Evolutionary conservation across 148 eudicot species (phyloP).

Genomic region (Polygonum maritimum): DNA sequence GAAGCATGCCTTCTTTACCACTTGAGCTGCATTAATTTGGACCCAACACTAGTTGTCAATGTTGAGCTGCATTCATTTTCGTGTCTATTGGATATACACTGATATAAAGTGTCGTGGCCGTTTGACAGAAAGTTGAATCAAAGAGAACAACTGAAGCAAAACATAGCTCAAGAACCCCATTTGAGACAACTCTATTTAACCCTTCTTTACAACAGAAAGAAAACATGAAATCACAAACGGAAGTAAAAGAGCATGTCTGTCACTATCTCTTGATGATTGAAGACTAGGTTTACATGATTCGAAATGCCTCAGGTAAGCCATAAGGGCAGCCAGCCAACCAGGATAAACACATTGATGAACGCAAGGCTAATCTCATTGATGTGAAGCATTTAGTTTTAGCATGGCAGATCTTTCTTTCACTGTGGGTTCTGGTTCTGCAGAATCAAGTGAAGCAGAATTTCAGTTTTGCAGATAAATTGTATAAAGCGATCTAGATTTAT

Average conservation of each 20-base stretch:
- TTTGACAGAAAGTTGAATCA: background rate
- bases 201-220: background rate
- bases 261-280: background rate
- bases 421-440: constrained; percentile 35
- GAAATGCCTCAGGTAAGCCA: background rate
- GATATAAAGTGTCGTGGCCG: background rate
- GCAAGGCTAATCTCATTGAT: background rate
- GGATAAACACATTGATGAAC: background rate
- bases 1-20: too few species aligned
- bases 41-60: too few species aligned
- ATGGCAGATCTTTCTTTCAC: constrained; percentile 25
- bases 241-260: background rate
- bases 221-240: background rate
- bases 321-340: background rate
- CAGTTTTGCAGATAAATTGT: background rate
- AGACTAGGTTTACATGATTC: background rate
- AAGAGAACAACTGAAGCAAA: background rate
- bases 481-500: background rate
- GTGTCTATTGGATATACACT: too few species aligned
- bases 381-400: constrained; percentile 10
- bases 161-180: background rate
- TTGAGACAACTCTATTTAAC: background rate
- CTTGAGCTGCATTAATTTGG: too few species aligned
- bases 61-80: too few species aligned
- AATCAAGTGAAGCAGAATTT: background rate